Evolutionary conservation across 176 grass and related monocot species (phyloP).

Genomic region (Musa acuminata): DNA sequence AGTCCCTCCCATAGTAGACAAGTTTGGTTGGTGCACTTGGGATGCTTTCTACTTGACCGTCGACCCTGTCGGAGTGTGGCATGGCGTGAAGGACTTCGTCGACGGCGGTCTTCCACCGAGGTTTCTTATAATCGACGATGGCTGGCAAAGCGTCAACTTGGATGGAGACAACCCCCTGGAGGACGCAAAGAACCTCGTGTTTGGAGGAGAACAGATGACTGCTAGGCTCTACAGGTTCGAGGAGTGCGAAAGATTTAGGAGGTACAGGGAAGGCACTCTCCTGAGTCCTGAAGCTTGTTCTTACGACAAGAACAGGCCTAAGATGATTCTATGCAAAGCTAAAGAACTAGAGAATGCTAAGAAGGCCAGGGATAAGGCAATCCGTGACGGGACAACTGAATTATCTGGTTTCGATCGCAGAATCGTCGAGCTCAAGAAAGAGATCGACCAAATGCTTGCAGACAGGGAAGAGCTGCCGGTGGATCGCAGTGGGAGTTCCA

Average conservation of each 20-base stretch:
- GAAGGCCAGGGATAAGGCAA: too few relatives aligned
- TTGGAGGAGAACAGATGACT: conserved; percentile 21
- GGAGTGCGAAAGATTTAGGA: conserved; percentile 12
- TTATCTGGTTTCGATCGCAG: background rate
- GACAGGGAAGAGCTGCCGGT: background rate
- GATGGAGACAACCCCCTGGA: background rate
- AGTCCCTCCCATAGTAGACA: conserved; percentile 8
- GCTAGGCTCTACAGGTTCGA: conserved; percentile 9
- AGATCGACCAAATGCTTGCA: conserved; percentile 5
- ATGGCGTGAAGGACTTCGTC: conserved; percentile 14
- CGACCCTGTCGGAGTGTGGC: conserved; percentile 18
- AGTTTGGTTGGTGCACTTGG: conserved; percentile 29
- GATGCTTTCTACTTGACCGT: conserved; percentile 25
- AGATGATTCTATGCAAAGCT: background rate
- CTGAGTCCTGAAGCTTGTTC: background rate
- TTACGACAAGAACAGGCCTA: background rate
- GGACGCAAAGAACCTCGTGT: conserved; percentile 11
- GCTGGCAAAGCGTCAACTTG: conserved; percentile 17
- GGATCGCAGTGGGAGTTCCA: too few relatives aligned
- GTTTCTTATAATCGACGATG: conserved; percentile 22
- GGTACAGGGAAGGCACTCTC: conserved; percentile 4
- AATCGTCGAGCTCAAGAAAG: background rate
- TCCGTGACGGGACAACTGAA: background rate
- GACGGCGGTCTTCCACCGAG: conserved; percentile 7
- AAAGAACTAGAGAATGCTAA: too few relatives aligned